Base-by-base conservation (phyloP, 768 basidiomycete species). In the Hericium rajendrae region DNA sequence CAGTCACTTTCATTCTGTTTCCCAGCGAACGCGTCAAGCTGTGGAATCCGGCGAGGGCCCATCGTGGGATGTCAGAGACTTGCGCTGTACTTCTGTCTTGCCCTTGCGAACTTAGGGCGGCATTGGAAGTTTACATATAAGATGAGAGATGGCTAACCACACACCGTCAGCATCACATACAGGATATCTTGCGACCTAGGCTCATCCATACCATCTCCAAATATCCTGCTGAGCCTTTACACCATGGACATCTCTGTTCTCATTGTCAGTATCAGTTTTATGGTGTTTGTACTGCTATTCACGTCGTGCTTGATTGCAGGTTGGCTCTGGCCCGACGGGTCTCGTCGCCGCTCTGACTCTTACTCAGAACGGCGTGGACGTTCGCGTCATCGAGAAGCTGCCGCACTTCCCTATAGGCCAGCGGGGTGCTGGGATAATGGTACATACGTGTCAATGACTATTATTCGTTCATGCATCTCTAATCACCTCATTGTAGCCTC, bases 311-410 rank as follows among this genome's bases (percentile, higher is more conserved):
- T 8, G 16, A 16, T 46, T 3, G 8, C 20, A 16, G 26, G 8
- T 46, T 18, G 53, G 53, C 41, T 16, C 40, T n/a, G 53, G 53
- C 9, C 57, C 57, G 3, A 43, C 53, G 10, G 57, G 57, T 13
- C 57, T 58, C n/a, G 57, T 58, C 20, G n/a, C 28, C 22, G 57
- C 57, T n/a, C 22, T 58, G n/a, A 48, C 57, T 6, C 57, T 58
- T 15, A 26, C 39, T 15, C 38, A 39, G 28, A 55, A 59, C 28
- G 58, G 58, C 26, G 38, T 59, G 1, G 15, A 54, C 13, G 43
- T 59, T 4, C 58, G 58, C 24, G n/a, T 59, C 12, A 41, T 59
- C 10, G 58, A 59, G 10, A 59, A 58, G 24, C 20, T 53, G 13
- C 37, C 28, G 6, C 13, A 46, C 24, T 46, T 16, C 16, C 52